Evolutionary conservation across 2,329 filamentous ascomycete species (phyloP).

Genomic region (Clonostachys rhizophaga): DNA sequence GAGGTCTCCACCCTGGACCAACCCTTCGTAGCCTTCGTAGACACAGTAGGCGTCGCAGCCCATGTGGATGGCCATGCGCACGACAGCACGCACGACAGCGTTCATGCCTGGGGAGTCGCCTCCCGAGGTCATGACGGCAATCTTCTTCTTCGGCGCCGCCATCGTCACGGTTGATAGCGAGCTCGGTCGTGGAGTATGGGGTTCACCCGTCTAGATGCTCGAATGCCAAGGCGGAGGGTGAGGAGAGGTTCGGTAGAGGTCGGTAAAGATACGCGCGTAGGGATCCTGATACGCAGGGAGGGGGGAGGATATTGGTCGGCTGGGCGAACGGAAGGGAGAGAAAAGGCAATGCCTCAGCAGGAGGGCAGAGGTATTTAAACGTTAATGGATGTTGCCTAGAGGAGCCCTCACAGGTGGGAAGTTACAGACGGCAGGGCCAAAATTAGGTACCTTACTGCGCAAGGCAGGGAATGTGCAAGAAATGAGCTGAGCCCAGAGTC

Average conservation of each 20-base stretch:
- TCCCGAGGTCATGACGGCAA: conserved; percentile 91
- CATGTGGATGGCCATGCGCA: conserved; percentile 85
- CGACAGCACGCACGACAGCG: conserved; percentile 81
- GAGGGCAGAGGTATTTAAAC: conserved; percentile 15
- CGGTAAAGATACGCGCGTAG: background rate
- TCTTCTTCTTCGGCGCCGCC: conserved; percentile 57
- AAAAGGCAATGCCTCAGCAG: conserved; percentile 6
- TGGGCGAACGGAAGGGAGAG: no score
- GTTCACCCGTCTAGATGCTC: conserved; percentile 1
- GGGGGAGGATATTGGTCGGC: background rate
- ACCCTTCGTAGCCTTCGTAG: conserved; percentile 93
- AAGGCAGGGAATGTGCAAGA: no score
- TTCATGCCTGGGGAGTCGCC: conserved; percentile 96
- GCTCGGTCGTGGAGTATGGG: no score
- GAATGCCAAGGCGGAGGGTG: background rate
- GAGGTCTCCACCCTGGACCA: conserved; percentile 83
- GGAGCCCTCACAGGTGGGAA: no score
- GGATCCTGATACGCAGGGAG: background rate
- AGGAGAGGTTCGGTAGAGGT: background rate
- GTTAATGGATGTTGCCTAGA: no score
- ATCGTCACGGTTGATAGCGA: conserved; percentile 4
- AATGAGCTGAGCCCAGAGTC: no score
- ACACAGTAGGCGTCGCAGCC: conserved; percentile 76
- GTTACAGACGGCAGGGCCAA: no score
- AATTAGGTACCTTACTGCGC: no score